Evolutionary conservation across 306 rosid genomes (phyloP).

Genomic region (Lathyrus aphaca): DNA sequence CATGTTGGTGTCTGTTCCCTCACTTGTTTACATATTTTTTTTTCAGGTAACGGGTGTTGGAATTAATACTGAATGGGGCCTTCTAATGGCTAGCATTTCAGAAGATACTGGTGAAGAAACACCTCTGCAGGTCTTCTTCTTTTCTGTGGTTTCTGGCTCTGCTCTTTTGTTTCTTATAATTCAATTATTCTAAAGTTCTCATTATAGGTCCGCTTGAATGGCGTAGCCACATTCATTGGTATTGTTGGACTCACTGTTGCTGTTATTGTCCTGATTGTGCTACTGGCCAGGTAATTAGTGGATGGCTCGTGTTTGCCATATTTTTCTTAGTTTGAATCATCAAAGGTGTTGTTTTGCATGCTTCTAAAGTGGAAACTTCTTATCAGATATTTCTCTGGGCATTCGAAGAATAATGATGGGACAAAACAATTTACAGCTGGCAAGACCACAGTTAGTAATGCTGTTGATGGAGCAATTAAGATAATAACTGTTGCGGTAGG

Average conservation of each 20-base stretch:
- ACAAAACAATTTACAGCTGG: constrained; percentile 62
- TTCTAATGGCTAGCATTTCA: constrained; percentile 98
- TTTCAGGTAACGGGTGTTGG: constrained; percentile 91
- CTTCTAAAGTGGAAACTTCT: constrained; percentile 35
- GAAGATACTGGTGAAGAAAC: constrained; percentile 99
- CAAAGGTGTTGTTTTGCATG: constrained; percentile 17
- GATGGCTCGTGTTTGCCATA: constrained; percentile 25
- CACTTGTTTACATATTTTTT: constrained; percentile 28
- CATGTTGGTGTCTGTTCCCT: constrained; percentile 2
- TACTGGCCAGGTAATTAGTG: constrained; percentile 67
- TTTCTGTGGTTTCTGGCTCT: not conserved
- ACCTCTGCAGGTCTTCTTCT: constrained; percentile 84
- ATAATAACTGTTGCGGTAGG: constrained; percentile 95
- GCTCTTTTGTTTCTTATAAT: not conserved
- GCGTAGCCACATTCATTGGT: constrained; percentile 96
- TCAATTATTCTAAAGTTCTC: constrained; percentile 36
- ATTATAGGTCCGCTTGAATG: constrained; percentile 90
- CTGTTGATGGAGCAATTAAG: constrained; percentile 86
- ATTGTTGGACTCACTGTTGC: constrained; percentile 95
- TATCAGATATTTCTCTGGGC: constrained; percentile 91
- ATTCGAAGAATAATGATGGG: constrained; percentile 56
- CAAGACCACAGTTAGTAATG: constrained; percentile 67
- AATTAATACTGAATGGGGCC: constrained; percentile 95
- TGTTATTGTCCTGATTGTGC: constrained; percentile 69
- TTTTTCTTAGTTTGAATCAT: constrained; percentile 11